phyloP scores from a whole-genome alignment of 345 rosid genomes.

The Camelina neglecta region DNA sequence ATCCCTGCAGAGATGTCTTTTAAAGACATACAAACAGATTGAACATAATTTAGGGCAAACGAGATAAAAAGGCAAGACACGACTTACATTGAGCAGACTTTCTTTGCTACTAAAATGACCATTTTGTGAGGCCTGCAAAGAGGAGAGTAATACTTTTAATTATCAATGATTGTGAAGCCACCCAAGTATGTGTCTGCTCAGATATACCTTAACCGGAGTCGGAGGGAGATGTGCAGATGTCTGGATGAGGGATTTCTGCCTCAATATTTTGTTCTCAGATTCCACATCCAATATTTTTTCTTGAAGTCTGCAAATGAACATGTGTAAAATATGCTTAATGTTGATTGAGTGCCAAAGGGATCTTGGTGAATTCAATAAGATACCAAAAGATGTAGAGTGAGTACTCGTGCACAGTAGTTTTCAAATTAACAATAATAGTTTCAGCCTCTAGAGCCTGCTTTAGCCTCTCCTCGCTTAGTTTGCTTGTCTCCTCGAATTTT shows the following conservation, averaged over 20 bases:
- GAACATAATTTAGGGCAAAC: slow-evolving; percentile 19
- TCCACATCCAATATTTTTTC: slow-evolving; percentile 81
- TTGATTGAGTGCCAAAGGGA: slow-evolving; percentile 9
- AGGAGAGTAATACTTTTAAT: slow-evolving; percentile 24
- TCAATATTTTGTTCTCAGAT: slow-evolving; percentile 78
- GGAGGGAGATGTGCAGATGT: slow-evolving; percentile 67
- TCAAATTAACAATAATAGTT: slow-evolving; percentile 71
- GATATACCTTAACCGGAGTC: slow-evolving; percentile 55
- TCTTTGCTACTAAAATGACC: slow-evolving; percentile 68
- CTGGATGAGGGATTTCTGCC: slow-evolving; percentile 65
- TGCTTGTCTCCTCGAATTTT: slow-evolving; percentile 77
- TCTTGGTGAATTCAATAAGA: slow-evolving; percentile 17
- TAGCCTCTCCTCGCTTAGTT: slow-evolving; percentile 81
- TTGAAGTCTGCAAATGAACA: slow-evolving; percentile 67
- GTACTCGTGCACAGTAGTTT: slow-evolving; percentile 90
- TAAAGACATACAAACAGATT: slow-evolving; percentile 15
- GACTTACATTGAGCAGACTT: slow-evolving; percentile 56
- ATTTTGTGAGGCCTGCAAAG: slow-evolving; percentile 71
- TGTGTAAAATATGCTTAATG: slow-evolving; percentile 13
- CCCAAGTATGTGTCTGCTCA: slow-evolving; percentile 21
- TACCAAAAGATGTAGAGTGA: slow-evolving; percentile 32
- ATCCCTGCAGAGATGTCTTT: slow-evolving; percentile 58
- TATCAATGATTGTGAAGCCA: slow-evolving; percentile 23
- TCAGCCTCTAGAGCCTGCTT: slow-evolving; percentile 94
- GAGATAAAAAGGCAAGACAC: slow-evolving; percentile 17